Conservation (phyloP, 345 rosid species). For the Laguncularia racemosa region DNA sequence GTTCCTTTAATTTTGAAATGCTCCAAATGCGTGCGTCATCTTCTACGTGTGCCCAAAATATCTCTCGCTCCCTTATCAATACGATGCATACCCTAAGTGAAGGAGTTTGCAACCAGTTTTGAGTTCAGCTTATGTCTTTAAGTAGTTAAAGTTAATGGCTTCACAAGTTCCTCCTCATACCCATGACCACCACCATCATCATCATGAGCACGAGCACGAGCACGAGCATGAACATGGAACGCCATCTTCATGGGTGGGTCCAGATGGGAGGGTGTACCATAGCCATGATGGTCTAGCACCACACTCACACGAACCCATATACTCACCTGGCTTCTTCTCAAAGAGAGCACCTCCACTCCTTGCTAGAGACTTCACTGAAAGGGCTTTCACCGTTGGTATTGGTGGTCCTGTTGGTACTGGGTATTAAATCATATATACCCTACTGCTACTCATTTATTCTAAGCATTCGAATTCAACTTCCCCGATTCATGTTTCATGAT, state of each 20-base stretch:
- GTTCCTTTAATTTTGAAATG: too few relatives aligned
- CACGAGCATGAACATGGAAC: slow-evolving; percentile 27
- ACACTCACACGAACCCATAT: slow-evolving; percentile 95
- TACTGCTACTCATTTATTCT: too few relatives aligned
- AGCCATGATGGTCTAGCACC: slow-evolving; percentile 99
- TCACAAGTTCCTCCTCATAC: slow-evolving; percentile 13
- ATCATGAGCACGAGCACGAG: slow-evolving; percentile 13
- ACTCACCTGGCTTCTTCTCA: slow-evolving; percentile 90
- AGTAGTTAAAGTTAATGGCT: not conserved
- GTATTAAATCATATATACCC: slow-evolving; percentile 24
- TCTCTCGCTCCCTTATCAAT: not conserved
- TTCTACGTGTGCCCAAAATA: too few relatives aligned
- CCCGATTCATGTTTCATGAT: too few relatives aligned
- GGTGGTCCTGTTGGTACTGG: slow-evolving; percentile 99
- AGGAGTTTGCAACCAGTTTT: not conserved
- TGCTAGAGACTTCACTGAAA: slow-evolving; percentile 66
- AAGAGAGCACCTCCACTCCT: slow-evolving; percentile 80
- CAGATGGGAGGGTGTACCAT: slow-evolving; percentile 76
- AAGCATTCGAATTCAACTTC: not conserved
- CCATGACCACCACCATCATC: slow-evolving; percentile 15
- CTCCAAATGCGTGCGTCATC: too few relatives aligned
- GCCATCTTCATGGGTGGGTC: slow-evolving; percentile 52
- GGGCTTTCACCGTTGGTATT: slow-evolving; percentile 94
- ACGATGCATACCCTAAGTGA: not conserved
- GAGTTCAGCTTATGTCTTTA: too few relatives aligned